Conservation (phyloP, 768 basidiomycete species). For the Scleroderma bovista region DNA sequence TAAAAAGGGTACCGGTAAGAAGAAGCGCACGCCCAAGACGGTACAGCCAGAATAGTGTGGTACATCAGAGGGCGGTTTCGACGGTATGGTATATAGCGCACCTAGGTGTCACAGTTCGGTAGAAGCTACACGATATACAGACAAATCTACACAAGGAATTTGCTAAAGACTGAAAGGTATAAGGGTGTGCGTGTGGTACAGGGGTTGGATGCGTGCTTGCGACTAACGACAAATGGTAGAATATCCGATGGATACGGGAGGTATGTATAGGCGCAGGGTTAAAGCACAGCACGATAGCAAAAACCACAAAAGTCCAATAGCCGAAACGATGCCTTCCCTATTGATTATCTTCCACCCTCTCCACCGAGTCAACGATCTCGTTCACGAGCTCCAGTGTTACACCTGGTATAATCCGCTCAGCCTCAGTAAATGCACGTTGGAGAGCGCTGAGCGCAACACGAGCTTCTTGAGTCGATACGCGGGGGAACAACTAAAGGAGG, state of each 20-base stretch:
- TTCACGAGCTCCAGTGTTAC: conserved; percentile 89
- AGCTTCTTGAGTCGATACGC: conserved; percentile 91
- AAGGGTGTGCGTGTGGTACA: not conserved
- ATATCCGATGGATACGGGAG: not conserved
- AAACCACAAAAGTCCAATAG: no score
- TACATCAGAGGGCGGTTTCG: not conserved
- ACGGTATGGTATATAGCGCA: not conserved
- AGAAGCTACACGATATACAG: conserved; percentile 21
- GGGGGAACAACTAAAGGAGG: conserved; percentile 69
- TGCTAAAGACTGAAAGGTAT: conserved; percentile 10
- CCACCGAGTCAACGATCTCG: conserved; percentile 90
- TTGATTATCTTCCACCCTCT: conserved; percentile 71
- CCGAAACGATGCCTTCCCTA: conserved; percentile 14
- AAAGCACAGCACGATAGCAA: no score
- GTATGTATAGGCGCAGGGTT: not conserved
- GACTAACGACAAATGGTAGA: conserved; percentile 7
- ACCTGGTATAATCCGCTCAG: conserved; percentile 93
- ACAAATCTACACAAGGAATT: conserved; percentile 8
- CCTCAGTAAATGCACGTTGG: conserved; percentile 90
- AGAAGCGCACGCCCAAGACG: conserved; percentile 51
- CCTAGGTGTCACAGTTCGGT: conserved; percentile 5
- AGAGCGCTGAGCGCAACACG: conserved; percentile 79
- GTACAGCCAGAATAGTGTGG: conserved; percentile 2
- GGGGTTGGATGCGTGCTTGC: conserved; percentile 10
- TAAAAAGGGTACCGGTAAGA: conserved; percentile 65